These are phyloP conservation scores for Asterophora parasitica DNA, from an alignment of 768 basidiomycete genomes.

Conservation along the genomic window DNA sequence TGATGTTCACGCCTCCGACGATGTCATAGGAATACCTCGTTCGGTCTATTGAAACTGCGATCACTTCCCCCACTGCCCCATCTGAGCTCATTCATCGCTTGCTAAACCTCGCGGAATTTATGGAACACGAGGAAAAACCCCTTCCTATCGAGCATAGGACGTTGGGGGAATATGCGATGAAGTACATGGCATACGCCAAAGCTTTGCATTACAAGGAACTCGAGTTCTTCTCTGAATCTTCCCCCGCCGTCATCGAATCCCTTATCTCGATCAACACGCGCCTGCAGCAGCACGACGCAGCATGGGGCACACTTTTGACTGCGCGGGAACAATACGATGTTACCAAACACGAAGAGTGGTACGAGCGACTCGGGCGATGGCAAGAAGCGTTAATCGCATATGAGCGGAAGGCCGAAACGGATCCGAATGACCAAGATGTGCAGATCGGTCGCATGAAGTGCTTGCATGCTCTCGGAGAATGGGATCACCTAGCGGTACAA, in stretches of 20 bases:
- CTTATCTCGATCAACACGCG: conserved; percentile 96
- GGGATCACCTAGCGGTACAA: conserved; percentile 84
- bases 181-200: conserved; percentile 93
- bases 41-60: conserved; percentile 80
- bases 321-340: conserved; percentile 89
- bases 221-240: conserved; percentile 92
- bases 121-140: conserved; percentile 98
- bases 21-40: conserved; percentile 83
- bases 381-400: conserved; percentile 87
- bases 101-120: conserved; percentile 94
- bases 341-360: conserved; percentile 96
- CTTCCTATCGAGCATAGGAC: conserved; percentile 91
- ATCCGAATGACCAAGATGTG: conserved; percentile 71
- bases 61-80: conserved; percentile 72
- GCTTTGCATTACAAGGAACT: conserved; percentile 98
- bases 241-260: conserved; percentile 86
- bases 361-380: conserved; percentile 94
- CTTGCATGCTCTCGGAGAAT: conserved; percentile 94
- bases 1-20: background rate
- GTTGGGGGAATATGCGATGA: conserved; percentile 90
- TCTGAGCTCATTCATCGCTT: conserved; percentile 88
- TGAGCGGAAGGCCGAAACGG: conserved; percentile 70
- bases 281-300: conserved; percentile 95
- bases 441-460: conserved; percentile 93
- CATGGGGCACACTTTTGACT: conserved; percentile 91